Conservation (phyloP, 179 eudicot genomes). For the Silene vulgaris region DNA sequence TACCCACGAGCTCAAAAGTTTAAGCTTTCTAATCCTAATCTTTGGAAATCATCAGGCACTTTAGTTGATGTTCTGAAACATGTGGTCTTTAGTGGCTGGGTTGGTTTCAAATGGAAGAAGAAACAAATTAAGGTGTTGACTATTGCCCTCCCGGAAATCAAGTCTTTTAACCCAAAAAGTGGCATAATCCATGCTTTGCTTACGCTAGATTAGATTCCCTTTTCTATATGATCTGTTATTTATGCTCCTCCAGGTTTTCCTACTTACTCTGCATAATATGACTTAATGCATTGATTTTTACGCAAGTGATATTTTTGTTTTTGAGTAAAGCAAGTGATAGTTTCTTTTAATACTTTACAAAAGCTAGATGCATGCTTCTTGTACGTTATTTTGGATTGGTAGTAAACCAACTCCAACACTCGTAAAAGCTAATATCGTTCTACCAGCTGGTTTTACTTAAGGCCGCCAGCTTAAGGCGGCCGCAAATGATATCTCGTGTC, state of each 20-base stretch:
- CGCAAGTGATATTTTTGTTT: no score
- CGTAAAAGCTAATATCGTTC: neutral
- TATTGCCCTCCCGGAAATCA: constrained; percentile 14
- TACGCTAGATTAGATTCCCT: neutral
- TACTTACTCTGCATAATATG: constrained; percentile 1
- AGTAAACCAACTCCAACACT: neutral
- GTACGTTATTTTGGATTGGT: neutral
- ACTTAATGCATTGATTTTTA: neutral
- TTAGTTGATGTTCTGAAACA: constrained; percentile 8
- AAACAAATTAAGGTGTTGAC: constrained; percentile 23
- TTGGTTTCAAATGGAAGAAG: constrained; percentile 15
- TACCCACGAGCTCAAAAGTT: neutral
- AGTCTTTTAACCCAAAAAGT: constrained; percentile 16
- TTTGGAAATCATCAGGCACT: constrained; percentile 19
- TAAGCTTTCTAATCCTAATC: constrained; percentile 17
- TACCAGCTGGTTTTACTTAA: no score
- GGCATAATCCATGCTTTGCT: constrained; percentile 18
- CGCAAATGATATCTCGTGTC: no score
- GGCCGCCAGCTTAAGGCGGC: no score
- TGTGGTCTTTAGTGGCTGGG: constrained; percentile 23
- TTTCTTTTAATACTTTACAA: neutral
- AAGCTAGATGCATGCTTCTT: constrained; percentile 4
- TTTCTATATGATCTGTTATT: neutral
- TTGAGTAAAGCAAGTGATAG: neutral
- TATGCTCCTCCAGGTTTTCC: neutral